phyloP scores from a whole-genome alignment of 2,329 filamentous ascomycete genomes.

The Didymella keratinophila region DNA sequence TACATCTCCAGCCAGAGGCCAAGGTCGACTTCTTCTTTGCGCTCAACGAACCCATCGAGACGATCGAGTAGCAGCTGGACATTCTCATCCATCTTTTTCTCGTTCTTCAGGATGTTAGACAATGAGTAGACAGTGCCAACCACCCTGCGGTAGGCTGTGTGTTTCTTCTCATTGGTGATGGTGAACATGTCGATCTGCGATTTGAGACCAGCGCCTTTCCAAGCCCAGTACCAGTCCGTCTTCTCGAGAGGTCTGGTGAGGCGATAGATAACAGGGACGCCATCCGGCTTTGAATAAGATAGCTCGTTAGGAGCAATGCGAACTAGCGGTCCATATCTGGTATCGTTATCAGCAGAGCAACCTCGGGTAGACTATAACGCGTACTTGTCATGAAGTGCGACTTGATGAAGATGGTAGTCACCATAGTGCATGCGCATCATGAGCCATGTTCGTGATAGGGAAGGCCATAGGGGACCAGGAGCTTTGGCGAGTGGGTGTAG shows the following conservation, averaged over 20 bases:
- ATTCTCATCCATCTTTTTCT: conserved; percentile 34
- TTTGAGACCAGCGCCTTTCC: conserved; percentile 26
- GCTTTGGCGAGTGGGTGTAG: conserved; percentile 34
- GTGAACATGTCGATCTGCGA: conserved; percentile 31
- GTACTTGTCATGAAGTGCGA: conserved; percentile 24
- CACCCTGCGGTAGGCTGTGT: conserved; percentile 10
- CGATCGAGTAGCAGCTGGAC: conserved; percentile 30
- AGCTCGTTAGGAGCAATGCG: conserved; percentile 57
- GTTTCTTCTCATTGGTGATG: conserved; percentile 17
- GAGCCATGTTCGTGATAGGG: conserved; percentile 36
- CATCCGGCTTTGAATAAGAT: conserved; percentile 24
- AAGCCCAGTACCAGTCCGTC: conserved; percentile 35
- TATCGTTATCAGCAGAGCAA: neutral
- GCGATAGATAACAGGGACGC: conserved; percentile 32
- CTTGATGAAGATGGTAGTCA: conserved; percentile 28
- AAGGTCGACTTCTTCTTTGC: conserved; percentile 30
- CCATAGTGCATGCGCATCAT: conserved; percentile 33
- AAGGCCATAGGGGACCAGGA: conserved; percentile 35
- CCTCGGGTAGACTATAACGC: neutral
- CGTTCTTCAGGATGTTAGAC: conserved; percentile 50
- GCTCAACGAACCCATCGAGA: conserved; percentile 31
- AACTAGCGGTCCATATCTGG: conserved; percentile 48
- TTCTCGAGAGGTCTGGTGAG: conserved; percentile 31
- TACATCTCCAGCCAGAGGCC: conserved; percentile 42
- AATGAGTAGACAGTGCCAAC: conserved; percentile 48